Evolutionary conservation across 139 green algal species (phyloP).

Genomic region (Closterium sp.): DNA sequence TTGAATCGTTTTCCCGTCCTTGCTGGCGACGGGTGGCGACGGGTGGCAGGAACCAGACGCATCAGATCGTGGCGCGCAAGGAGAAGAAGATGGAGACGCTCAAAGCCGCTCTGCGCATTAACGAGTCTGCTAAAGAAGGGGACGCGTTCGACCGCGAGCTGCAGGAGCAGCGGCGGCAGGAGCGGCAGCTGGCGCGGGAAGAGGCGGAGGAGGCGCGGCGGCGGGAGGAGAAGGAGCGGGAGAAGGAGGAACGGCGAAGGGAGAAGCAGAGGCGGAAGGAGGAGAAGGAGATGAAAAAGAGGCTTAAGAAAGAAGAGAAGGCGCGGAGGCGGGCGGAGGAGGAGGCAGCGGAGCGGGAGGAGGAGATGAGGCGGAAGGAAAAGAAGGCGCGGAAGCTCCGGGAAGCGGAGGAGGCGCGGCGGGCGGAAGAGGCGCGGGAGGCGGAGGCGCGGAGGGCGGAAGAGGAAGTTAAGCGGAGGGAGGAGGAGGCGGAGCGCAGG

Average conservation of each 20-base stretch:
- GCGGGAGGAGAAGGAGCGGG: slow-evolving; percentile 7
- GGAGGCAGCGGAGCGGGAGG: slow-evolving; percentile 3
- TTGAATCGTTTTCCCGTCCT: not conserved
- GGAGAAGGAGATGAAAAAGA: slow-evolving; percentile 48
- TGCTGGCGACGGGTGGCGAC: not conserved
- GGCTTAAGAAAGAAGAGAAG: slow-evolving; percentile 10
- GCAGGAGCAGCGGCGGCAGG: slow-evolving; percentile 59
- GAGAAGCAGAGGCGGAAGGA: slow-evolving; percentile 53
- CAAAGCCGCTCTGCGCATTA: slow-evolving; percentile 65
- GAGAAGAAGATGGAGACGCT: slow-evolving; percentile 74
- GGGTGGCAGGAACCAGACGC: slow-evolving; percentile 66
- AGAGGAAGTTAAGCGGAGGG: not conserved
- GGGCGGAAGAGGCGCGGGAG: slow-evolving; percentile 4
- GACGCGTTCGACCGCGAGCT: slow-evolving; percentile 88
- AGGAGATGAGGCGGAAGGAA: slow-evolving; percentile 15
- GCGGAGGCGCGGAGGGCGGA: slow-evolving; percentile 8
- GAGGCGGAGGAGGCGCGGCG: slow-evolving; percentile 33
- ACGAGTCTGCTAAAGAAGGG: slow-evolving; percentile 71
- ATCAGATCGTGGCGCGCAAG: slow-evolving; percentile 77
- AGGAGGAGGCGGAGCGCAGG: slow-evolving; percentile 30
- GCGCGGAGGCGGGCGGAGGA: slow-evolving; percentile 6
- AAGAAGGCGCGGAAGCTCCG: slow-evolving; percentile 12
- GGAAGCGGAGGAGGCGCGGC: slow-evolving; percentile 21
- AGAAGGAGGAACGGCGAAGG: slow-evolving; percentile 35
- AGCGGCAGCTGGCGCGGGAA: slow-evolving; percentile 52